These are phyloP conservation scores for Rubroshorea leprosula DNA, from an alignment of 345 rosid species.

Conservation along the genomic window DNA sequence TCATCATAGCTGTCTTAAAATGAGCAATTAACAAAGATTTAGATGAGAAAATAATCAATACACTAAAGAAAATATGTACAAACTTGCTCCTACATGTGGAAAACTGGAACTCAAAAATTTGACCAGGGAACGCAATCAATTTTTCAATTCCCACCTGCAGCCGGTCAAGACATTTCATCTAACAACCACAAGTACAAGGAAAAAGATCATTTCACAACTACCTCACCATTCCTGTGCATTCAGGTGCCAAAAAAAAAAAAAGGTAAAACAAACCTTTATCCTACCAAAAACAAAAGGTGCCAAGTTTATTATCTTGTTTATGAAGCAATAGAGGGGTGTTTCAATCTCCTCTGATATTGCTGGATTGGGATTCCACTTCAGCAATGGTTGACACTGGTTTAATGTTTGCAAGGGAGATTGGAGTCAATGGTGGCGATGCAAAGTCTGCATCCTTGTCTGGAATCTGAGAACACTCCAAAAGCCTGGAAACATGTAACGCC, in stretches of 20 bases:
- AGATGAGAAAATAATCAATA: too few species aligned
- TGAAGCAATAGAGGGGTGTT: neutral
- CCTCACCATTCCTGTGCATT: neutral
- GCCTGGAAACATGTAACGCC: conserved; percentile 40
- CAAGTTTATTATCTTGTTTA: neutral
- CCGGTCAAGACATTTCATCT: conserved; percentile 1
- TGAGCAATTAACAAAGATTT: too few species aligned
- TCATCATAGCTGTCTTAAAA: too few species aligned
- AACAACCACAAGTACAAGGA: neutral
- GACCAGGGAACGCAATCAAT: neutral
- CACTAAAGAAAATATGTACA: conserved; percentile 25
- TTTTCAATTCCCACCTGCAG: conserved; percentile 41
- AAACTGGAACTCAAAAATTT: neutral
- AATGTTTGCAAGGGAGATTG: conserved; percentile 47
- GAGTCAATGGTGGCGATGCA: conserved; percentile 76
- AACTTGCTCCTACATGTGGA: conserved; percentile 11
- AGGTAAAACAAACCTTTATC: neutral
- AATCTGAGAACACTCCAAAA: conserved; percentile 21
- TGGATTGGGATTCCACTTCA: conserved; percentile 39
- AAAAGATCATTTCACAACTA: neutral
- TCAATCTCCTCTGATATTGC: conserved; percentile 66
- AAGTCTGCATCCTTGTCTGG: conserved; percentile 35
- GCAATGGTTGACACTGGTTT: conserved; percentile 33
- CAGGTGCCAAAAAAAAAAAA: neutral
- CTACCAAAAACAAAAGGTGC: neutral